Evolutionary conservation across 1,284 basidiomycete species (phyloP), one percentile per base, ranked within the genome.

Genomic region (Ganoderma sp.): DNA sequence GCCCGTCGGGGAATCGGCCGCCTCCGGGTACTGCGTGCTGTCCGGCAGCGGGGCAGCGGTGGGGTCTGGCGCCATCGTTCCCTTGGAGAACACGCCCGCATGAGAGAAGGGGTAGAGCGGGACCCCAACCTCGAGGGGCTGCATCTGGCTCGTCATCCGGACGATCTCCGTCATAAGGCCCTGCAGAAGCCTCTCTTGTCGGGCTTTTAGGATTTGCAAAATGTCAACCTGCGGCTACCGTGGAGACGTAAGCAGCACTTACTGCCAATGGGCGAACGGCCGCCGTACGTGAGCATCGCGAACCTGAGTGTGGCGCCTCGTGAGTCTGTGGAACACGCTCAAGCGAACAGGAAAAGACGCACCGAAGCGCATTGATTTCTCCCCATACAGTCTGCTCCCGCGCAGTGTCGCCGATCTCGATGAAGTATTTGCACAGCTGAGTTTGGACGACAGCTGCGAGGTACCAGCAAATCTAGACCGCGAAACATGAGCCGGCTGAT

Each of bases 111-210:
- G 90, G 80, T 91, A 94, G 56, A 94, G 83, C 1, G 92, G 92
- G 25, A 93, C 84, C 39, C 90, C 89, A 67, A 93, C 89, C 77
- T 92, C 88, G 45, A 93, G 82, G 17, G 93, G 91, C 70, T 87
- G 87, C 75, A 90, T 89, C 77, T 93, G 91, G 22, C 85, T 87
- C 17, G 93, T 94, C 82, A 92, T 86, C 65, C 89, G 84, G n/a
- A 94, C 88, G 69, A 94, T 93, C 77, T 93, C 93, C 59, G 87
- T 83, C 93, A 94, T 93, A 45, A 94, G 82, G 2, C 90, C 91
- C 75, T 93, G 92, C n/a, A 94, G 82, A 22, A 94, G 81, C 71
- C 85, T 87, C 77, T 94, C 92, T 80, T 94, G 92, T 37, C 92
- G 91, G 56, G 87, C 91, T 93, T 71, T 22, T 19, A 52, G 70